Percentiles rank a stretch among this genome's conserved stretches.
These are phyloP conservation scores for Fomitopsis betulina DNA, from an alignment of 1,284 basidiomycete genomes.

Conservation along the genomic window DNA sequence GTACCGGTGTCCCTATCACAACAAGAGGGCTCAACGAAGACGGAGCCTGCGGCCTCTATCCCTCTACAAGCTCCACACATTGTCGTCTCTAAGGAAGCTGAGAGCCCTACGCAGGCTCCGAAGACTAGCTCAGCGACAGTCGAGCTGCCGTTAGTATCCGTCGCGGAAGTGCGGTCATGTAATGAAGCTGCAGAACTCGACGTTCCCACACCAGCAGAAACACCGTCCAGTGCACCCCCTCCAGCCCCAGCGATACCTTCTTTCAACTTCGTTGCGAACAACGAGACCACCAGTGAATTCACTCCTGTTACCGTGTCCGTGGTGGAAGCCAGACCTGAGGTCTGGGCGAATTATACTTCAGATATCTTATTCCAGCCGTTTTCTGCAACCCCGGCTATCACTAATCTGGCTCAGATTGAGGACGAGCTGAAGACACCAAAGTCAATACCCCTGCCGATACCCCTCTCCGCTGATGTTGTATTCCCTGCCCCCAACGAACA, in stretches of 20 bases:
- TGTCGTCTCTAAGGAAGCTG: neutral
- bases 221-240: neutral
- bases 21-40: neutral
- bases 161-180: neutral
- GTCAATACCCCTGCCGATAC: neutral
- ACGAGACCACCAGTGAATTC: neutral
- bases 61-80: neutral
- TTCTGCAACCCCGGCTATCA: neutral
- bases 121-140: neutral
- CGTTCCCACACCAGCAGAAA: too few species aligned
- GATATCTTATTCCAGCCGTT: neutral
- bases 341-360: too few species aligned
- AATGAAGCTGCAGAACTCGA: too few species aligned
- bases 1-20: neutral
- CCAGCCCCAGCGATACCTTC: neutral
- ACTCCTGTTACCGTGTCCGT: neutral
- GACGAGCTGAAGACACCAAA: neutral
- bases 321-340: neutral
- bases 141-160: neutral
- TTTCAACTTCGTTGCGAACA: neutral
- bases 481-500: neutral
- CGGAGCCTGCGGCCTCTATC: neutral
- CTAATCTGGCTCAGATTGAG: neutral
- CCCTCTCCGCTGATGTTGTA: neutral
- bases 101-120: neutral